Base-by-base conservation (phyloP, 768 basidiomycete genomes). In the Lentinula aciculospora region DNA sequence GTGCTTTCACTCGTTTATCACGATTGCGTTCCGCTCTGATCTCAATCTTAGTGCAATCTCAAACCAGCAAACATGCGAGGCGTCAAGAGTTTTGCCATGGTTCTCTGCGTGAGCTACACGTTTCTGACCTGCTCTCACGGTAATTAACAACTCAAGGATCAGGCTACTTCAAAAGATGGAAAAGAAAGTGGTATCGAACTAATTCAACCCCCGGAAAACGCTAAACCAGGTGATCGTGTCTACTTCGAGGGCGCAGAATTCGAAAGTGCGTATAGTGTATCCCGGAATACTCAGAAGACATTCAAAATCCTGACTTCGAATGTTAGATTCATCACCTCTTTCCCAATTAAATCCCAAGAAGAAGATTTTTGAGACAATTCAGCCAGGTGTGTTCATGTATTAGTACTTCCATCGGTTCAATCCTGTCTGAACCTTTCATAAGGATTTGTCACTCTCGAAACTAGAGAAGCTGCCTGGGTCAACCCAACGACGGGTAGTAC, bases 31-130 rank as follows among this genome's bases (percentile, higher is more conserved):
- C 46, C 34, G n/a, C 44, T n/a, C 34, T 53, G 23, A 53, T 51
- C 47, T 51, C 48, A 21, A 48, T 28, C 25, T 59, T 27, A 91
- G 89, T 93, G 90, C 70, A 95, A 98, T 70, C 73, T 99, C 60
- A 98, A 99, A 72, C 96, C 96, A 4, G 96, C 90, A 6, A 86
- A 79, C 63, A 98, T 99, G 96, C 86, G 96, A 58, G 97, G 97
- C 2, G 86, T 99, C 64, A 98, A 98, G 76, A 96, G 94, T 59
- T 96, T 89, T 66, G 97, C 94, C 31, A 98, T 99, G 97, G 89
- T 99, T 36, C 86, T 99, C 60, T 89, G 88, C 67, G 94, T 94
- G 70, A 47, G 85, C 71, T 27, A 49, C 54, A 19, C 21, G 6
- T 8, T 37, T 36, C 19, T 37, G 1, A 37, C 17, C 29, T 28